Evolutionary conservation across 768 basidiomycete genomes (phyloP), one percentile per base, ranked within the genome.

Genomic region (Termitomyces sp.): DNA sequence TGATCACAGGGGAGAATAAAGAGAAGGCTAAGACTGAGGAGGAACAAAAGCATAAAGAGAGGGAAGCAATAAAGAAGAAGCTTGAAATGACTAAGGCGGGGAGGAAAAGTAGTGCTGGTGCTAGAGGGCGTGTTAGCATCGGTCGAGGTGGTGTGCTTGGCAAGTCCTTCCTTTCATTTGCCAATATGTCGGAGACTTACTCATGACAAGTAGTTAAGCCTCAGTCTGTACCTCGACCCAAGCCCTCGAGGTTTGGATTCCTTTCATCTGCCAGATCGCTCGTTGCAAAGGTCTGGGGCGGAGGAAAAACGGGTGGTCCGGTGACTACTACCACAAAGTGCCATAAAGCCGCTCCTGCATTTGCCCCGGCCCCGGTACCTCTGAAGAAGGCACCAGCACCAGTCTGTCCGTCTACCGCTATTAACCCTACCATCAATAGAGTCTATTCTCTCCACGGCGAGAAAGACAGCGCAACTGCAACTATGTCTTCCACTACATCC

Each of bases 271-370:
- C 90, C 8, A 91, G 89, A 68, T 80, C 82, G 0, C 72, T 91
- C 3, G 88, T 91, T 4, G 76, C 79, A 63, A 88, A 80, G 61
- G 87, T 92, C 1, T 91, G 88, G 88, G 84, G 83, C 63, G 76
- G 86, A 62, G 82, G 75, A 8, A 79, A 77, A 63, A 43, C 69
- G 10, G 56, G 3, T 8, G 18, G n/a, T 42, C 8, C n/a, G n/a
- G n/a, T 71, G 28, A 13, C 52, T 7, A n/a, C 28, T 6, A 53
- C 18, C 2, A 53, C 52, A 4, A 53, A 53, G 36, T 26, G 26
- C 8, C 66, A 67, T 26, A 69, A 72, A 59, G 49, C 69, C 28
- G 53, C 64, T 53, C 56, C 67, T 57, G 28, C 54, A 10, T n/a
- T 24, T 51, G 35, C 64, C 52, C 51, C 63, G 32, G 62, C 54